Evolutionary conservation across 805 yeast species (phyloP).

Genomic region (Zygosaccharomyces lentus): DNA sequence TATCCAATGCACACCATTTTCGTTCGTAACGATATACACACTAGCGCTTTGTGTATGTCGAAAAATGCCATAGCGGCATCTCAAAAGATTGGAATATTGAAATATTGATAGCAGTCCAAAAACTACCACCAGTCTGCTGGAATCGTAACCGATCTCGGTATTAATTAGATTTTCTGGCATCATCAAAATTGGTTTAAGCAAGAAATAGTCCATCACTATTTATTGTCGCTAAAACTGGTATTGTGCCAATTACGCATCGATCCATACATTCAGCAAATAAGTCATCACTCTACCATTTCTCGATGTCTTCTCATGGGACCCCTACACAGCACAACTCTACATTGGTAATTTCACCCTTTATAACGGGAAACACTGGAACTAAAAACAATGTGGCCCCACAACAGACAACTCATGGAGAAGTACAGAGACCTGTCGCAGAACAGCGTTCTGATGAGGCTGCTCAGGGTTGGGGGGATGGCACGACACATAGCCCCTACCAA

Average conservation of each 20-base stretch:
- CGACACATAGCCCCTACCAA: conserved; percentile 8
- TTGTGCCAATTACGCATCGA: not conserved
- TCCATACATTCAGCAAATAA: not conserved
- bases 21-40: not conserved
- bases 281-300: not conserved
- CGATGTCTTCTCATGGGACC: conserved; percentile 30
- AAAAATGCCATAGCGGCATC: conserved; percentile 1
- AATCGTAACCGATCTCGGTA: not conserved
- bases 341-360: conserved; percentile 65
- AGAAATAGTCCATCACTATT: not conserved
- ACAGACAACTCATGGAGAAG: conserved; percentile 1
- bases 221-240: not conserved
- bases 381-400: conserved; percentile 14
- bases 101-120: not conserved
- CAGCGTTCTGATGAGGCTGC: conserved; percentile 1
- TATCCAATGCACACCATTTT: too few relatives aligned
- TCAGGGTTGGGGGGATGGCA: conserved; percentile 8
- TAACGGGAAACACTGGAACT: conserved; percentile 38
- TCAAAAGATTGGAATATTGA: not conserved
- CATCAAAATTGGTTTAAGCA: not conserved
- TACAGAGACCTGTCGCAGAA: not conserved
- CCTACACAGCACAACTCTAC: conserved; percentile 69
- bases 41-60: conserved; percentile 1
- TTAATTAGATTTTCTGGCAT: not conserved
- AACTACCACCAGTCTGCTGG: not conserved